Evolutionary conservation across 2,329 filamentous ascomycete species (phyloP), one percentile per base, ranked within the genome.

Genomic region (Arthrobotrys iridis): DNA sequence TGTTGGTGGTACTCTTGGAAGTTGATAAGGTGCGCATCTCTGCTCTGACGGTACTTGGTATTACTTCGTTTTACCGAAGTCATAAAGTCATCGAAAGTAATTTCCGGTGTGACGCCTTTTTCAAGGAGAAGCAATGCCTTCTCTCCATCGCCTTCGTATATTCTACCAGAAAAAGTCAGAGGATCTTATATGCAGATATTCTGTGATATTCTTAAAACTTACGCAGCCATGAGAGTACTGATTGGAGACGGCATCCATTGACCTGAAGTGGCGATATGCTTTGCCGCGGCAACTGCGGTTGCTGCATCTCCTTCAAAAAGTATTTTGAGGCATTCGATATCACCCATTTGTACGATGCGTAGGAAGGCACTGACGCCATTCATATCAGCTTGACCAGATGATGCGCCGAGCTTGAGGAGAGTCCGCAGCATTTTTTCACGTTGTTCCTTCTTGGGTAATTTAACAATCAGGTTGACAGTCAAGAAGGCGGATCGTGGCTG

Each of bases 381-480:
- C 35, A 70, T 77, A 35, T 94, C 91, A 0, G 89, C 91, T 81
- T 95, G 92, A 0, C 90, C 87, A 33, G 86, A 88, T 0, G 90
- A 90, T 1, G 91, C 91, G 0, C 92, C 92, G 1, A 93, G 85
- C 48, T 86, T 85, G 28, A 96, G 82, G 6, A 96, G 85, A 0
- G 87, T 85, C 50, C 85, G 83, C 0, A 87, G 85, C 86, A 93
- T 93, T 11, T 33, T 55, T 7, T 64, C 67, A 22, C 60, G 74
- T 45, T 79, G 72, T 78, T 89, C 86, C 1, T 89, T 86, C 0
- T 85, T 78, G 0, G 90, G 87, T 4, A 93, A 86, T 8, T 86
- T 83, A 26, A 92, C 82, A 0, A 90, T 87, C n/a, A 96, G 84
- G 0, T 88, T 86, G 5, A 94, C 82, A 0, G 89, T 90, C 55